Evolutionary conservation across 345 rosid species (phyloP), one percentile per base, ranked within the genome.

Genomic region (Cardamine resedifolia): DNA sequence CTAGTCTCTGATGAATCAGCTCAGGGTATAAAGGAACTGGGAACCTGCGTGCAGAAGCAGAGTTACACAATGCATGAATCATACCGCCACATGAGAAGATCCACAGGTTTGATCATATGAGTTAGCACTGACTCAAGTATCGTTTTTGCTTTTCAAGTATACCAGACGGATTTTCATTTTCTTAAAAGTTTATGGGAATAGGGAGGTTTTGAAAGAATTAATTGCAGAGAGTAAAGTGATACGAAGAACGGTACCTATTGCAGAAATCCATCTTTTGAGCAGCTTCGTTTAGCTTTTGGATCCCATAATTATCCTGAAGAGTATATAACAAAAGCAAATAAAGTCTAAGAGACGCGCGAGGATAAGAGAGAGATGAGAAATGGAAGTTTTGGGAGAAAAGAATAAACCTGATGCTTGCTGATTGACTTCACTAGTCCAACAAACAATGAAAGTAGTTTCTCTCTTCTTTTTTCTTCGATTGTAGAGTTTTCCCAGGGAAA

Each of bases 21-120:
- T 83, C 90, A 2, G 96, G 92, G 81, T 85, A 84, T 62, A 95
- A 38, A 6, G 96, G 91, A 62, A 90, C 96, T 2, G 99, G 90
- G 62, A 87, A 91, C 85, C 98, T 95, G 93, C 68, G 12, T 21
- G 30, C 30, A 62, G 24, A n/a, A 24, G 24, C 23, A 0, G 66
- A 39, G 43, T 68, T 24, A 50, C 16, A 68, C 23, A 48, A 38
- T 14, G 45, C 69, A 51, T 62, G 24, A 47, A 65, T 73, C 66
- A 64, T 28, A 72, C 44, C 16, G 1, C 20, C 70, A 50, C 60
- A 24, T 20, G 23, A 68, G 33, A 52, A 4, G 41, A 53, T 43
- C 28, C 20, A 21, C 34, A 49, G 23, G 24, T 51, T 66, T 51
- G 36, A 36, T 50, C 59, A 34, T 50, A 66, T 16, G 24, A 38